A percentile compares a stretch with the other conserved stretches of the same genome.
phyloP scores from a whole-genome alignment of 805 yeast genomes.

The Alloascoidea hylecoeti region DNA sequence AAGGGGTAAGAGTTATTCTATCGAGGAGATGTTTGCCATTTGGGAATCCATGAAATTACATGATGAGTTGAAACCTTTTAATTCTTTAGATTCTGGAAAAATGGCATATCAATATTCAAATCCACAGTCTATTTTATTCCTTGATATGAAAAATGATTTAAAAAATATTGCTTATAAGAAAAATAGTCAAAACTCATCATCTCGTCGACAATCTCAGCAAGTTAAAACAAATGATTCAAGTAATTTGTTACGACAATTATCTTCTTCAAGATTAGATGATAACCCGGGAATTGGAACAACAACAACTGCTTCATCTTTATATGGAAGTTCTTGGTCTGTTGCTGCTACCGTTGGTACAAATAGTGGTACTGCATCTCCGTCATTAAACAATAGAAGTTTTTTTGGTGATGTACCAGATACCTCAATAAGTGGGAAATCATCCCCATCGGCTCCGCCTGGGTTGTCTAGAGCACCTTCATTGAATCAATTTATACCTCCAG shows the following conservation, averaged over 20 bases:
- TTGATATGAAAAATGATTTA: constrained; percentile 8
- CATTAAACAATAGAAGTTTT: neutral
- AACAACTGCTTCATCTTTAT: neutral
- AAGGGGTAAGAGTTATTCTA: constrained; percentile 28
- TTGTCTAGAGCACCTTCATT: constrained; percentile 6
- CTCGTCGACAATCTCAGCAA: neutral
- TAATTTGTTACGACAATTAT: neutral
- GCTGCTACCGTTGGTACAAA: neutral
- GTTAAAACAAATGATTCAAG: neutral
- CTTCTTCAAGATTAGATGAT: neutral
- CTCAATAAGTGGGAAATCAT: constrained; percentile 4
- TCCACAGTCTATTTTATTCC: neutral
- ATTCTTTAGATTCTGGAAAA: constrained; percentile 20
- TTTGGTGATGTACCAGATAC: constrained; percentile 7
- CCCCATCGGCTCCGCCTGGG: constrained; percentile 4
- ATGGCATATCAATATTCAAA: neutral
- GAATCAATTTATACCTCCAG: constrained; percentile 19
- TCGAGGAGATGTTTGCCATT: constrained; percentile 37
- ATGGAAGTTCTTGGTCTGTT: neutral
- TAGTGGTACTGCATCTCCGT: neutral
- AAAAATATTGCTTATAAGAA: neutral
- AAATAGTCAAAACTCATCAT: neutral
- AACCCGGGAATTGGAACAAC: neutral
- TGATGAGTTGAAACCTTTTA: constrained; percentile 16
- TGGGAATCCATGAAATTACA: constrained; percentile 27